A percentile compares a stretch with the other conserved stretches of the same genome.
These are phyloP conservation scores for Cyberlindnera subsufficiens DNA, from an alignment of 805 yeast species.

Conservation along the genomic window DNA sequence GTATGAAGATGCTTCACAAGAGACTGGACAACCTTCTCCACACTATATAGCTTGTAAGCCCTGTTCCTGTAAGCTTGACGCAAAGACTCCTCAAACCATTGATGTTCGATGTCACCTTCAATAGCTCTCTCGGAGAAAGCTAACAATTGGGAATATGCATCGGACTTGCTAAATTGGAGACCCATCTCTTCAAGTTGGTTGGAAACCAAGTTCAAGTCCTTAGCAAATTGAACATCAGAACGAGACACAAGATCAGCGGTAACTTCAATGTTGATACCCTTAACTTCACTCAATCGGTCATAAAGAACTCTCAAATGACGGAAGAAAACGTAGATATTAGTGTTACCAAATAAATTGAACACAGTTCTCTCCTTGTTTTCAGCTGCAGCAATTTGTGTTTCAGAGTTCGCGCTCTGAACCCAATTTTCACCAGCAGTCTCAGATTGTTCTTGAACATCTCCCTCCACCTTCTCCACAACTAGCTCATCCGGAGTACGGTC, in stretches of 20 bases:
- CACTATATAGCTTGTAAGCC: conserved; percentile 87
- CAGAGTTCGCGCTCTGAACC: conserved; percentile 18
- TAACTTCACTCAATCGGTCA: conserved; percentile 74
- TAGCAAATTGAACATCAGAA: conserved; percentile 70
- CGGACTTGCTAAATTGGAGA: conserved; percentile 59
- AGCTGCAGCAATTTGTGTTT: conserved; percentile 24
- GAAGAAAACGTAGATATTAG: conserved; percentile 83
- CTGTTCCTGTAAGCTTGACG: conserved; percentile 93
- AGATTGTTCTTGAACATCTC: conserved; percentile 19
- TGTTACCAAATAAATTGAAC: conserved; percentile 80
- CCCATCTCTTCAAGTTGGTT: conserved; percentile 80
- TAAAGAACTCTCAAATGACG: conserved; percentile 80
- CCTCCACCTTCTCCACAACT: conserved; percentile 23
- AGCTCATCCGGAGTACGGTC: conserved; percentile 13
- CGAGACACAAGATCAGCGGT: conserved; percentile 64
- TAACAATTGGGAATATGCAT: conserved; percentile 76
- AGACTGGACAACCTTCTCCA: conserved; percentile 86
- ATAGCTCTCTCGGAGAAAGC: conserved; percentile 68
- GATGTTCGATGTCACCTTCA: conserved; percentile 88
- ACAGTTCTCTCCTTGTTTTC: conserved; percentile 37
- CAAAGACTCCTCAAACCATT: conserved; percentile 89
- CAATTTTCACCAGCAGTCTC: conserved; percentile 23
- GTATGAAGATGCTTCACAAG: conserved; percentile 82
- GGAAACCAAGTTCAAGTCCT: conserved; percentile 75
- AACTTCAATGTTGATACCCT: conserved; percentile 62